These are phyloP conservation scores for Tulasnella sp. DNA, from an alignment of 768 basidiomycete genomes.

Conservation along the genomic window DNA sequence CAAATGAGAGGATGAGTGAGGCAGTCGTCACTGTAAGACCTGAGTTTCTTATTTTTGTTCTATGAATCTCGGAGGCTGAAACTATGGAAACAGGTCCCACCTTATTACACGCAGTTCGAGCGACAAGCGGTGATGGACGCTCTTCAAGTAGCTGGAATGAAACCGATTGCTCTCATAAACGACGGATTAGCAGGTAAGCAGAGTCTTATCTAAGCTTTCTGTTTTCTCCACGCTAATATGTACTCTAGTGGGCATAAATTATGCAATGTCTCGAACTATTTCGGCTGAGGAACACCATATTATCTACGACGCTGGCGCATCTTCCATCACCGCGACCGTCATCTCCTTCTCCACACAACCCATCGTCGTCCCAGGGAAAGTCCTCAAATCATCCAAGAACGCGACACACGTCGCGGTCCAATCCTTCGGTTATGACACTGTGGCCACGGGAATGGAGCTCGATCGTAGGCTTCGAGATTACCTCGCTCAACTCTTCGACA, in stretches of 20 bases:
- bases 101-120: slow-evolving; percentile 83
- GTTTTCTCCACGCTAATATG: neutral
- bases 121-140: slow-evolving; percentile 88
- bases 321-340: slow-evolving; percentile 65
- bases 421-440: slow-evolving; percentile 64
- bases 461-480: slow-evolving; percentile 76
- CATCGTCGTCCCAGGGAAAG: slow-evolving; percentile 16
- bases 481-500: slow-evolving; percentile 62
- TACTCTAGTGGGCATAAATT: slow-evolving; percentile 76
- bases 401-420: slow-evolving; percentile 65
- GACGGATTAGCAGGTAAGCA: slow-evolving; percentile 65
- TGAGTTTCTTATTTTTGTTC: slow-evolving; percentile 12
- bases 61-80: neutral
- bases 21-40: slow-evolving; percentile 71
- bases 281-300: slow-evolving; percentile 70
- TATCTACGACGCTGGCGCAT: slow-evolving; percentile 91
- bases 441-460: slow-evolving; percentile 70
- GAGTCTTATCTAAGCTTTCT: neutral
- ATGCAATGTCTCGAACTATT: slow-evolving; percentile 92
- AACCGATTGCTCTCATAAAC: slow-evolving; percentile 73
- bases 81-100: slow-evolving; percentile 63
- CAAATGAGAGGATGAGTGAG: slow-evolving; percentile 67
- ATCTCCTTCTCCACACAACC: slow-evolving; percentile 46
- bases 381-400: slow-evolving; percentile 27
- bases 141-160: slow-evolving; percentile 80